Conservation (phyloP, 1,284 basidiomycete species). For the Cystobasidium sp. region DNA sequence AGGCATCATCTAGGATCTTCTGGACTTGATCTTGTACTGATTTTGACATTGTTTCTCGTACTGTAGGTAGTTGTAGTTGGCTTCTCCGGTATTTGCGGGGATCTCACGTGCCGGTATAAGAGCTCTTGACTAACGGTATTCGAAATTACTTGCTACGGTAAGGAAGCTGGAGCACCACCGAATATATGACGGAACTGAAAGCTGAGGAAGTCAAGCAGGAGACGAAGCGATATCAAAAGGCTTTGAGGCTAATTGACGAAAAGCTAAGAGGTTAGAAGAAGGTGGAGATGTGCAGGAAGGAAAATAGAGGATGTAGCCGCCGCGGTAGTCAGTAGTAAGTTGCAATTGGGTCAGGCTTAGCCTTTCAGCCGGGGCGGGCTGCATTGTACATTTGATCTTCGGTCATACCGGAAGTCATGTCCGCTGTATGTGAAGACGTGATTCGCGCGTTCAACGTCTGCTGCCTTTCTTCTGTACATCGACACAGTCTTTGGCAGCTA, state of each 20-base stretch:
- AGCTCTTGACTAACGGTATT: too few relatives aligned
- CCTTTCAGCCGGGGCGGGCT: too few relatives aligned
- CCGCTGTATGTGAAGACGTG: too few relatives aligned
- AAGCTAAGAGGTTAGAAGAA: not conserved
- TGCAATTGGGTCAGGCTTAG: too few relatives aligned
- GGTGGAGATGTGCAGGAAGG: not conserved
- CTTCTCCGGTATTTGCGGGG: not conserved
- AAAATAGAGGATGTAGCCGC: not conserved
- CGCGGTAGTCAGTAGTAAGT: too few relatives aligned
- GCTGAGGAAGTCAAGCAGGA: not conserved
- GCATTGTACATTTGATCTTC: too few relatives aligned
- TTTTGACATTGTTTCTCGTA: not conserved
- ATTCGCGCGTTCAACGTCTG: too few relatives aligned
- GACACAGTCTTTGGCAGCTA: too few relatives aligned
- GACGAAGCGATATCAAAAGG: not conserved
- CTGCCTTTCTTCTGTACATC: too few relatives aligned
- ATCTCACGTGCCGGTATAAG: not conserved
- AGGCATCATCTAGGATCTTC: constrained; percentile 33
- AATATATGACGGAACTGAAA: not conserved
- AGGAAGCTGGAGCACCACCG: not conserved
- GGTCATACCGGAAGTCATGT: too few relatives aligned
- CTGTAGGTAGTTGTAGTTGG: not conserved
- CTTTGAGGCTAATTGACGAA: not conserved
- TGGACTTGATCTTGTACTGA: constrained; percentile 40
- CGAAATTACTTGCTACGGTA: too few relatives aligned